A percentile compares a stretch with the other conserved stretches of the same genome.
phyloP scores from a whole-genome alignment of 2,329 filamentous ascomycete species.

The Aulographum hederae region DNA sequence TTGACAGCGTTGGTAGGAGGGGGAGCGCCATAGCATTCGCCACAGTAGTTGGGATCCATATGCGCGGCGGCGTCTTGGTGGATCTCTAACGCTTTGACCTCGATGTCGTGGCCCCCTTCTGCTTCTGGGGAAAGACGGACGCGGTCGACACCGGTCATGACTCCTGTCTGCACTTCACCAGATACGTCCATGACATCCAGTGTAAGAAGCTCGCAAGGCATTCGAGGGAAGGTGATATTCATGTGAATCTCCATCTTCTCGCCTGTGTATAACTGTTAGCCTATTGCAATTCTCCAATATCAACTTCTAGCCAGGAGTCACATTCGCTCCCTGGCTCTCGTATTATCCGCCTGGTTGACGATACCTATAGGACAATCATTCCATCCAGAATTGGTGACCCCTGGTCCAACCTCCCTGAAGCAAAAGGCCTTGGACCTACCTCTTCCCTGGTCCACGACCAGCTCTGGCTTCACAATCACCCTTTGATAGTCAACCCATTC shows the following conservation, averaged over 20 bases:
- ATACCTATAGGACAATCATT: too few relatives aligned
- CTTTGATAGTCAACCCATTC: slow-evolving; percentile 91
- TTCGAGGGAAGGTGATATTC: slow-evolving; percentile 85
- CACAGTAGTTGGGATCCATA: slow-evolving; percentile 83
- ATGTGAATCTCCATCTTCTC: slow-evolving; percentile 99
- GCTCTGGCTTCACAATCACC: slow-evolving; percentile 72
- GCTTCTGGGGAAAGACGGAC: slow-evolving; percentile 55
- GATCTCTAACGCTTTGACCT: slow-evolving; percentile 21
- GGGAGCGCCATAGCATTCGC: slow-evolving; percentile 74
- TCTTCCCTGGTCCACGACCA: slow-evolving; percentile 93
- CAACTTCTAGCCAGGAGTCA: too few relatives aligned
- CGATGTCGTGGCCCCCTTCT: slow-evolving; percentile 46
- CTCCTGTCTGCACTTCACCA: slow-evolving; percentile 86
- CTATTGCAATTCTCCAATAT: background rate
- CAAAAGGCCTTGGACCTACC: slow-evolving; percentile 31
- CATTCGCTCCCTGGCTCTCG: too few relatives aligned
- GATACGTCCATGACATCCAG: slow-evolving; percentile 97
- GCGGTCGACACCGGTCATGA: slow-evolving; percentile 84
- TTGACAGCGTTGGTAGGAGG: slow-evolving; percentile 56
- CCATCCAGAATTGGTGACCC: too few relatives aligned
- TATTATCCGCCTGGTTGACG: too few relatives aligned
- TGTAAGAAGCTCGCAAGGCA: slow-evolving; percentile 89
- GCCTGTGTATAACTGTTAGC: slow-evolving; percentile 28
- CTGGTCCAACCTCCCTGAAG: background rate
- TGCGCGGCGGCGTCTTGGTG: slow-evolving; percentile 54